These are phyloP conservation scores for Nitzschia palea DNA, from an alignment of 108 stramenopile species.

Conservation along the genomic window DNA sequence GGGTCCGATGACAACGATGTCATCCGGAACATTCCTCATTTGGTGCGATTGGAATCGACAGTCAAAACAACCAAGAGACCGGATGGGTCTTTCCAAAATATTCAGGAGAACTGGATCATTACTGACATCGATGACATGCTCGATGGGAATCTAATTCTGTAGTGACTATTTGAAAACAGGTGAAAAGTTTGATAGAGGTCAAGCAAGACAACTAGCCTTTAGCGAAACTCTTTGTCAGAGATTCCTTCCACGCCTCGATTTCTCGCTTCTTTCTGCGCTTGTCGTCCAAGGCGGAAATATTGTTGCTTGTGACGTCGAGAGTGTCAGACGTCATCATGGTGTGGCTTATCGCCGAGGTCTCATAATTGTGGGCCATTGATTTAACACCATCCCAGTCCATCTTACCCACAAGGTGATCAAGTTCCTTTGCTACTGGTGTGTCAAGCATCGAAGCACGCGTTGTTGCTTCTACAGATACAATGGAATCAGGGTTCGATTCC, in stretches of 20 bases:
- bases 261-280: slow-evolving; percentile 12
- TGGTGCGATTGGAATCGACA: slow-evolving; percentile 9
- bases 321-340: not conserved
- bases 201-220: not conserved
- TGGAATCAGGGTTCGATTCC: slow-evolving; percentile 4
- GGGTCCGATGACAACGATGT: slow-evolving; percentile 4
- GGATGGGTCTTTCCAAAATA: slow-evolving; percentile 12
- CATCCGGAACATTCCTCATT: slow-evolving; percentile 4
- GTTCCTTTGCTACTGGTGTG: slow-evolving; percentile 18
- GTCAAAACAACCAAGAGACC: slow-evolving; percentile 4
- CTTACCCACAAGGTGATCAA: slow-evolving; percentile 13
- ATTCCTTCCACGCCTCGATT: slow-evolving; percentile 9
- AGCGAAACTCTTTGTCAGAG: slow-evolving; percentile 7
- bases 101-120: slow-evolving; percentile 30
- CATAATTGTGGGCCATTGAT: slow-evolving; percentile 8
- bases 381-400: slow-evolving; percentile 31
- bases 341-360: not conserved
- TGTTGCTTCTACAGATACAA: slow-evolving; percentile 21
- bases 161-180: slow-evolving; percentile 1
- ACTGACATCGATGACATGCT: slow-evolving; percentile 43
- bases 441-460: slow-evolving; percentile 24
- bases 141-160: slow-evolving; percentile 31
- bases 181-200: not conserved
- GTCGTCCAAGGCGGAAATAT: slow-evolving; percentile 7
- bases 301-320: not conserved